These are phyloP conservation scores for Eucalyptus brandiana DNA, from an alignment of 345 rosid genomes.

Conservation along the genomic window DNA sequence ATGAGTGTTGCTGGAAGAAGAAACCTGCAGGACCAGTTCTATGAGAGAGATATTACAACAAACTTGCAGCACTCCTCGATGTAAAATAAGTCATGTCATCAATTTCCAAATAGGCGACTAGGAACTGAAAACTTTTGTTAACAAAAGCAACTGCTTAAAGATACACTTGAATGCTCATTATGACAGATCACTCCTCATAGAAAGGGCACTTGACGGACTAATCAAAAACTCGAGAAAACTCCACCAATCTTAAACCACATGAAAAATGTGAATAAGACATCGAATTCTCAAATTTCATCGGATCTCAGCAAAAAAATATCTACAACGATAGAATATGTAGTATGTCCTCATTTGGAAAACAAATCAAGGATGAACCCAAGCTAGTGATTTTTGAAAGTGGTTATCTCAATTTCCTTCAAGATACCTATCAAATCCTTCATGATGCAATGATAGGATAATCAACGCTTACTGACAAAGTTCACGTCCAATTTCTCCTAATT, in stretches of 20 bases:
- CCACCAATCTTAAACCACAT: neutral
- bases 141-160: neutral
- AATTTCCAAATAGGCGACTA: neutral
- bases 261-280: neutral
- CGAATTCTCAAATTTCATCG: neutral
- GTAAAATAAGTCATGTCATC: neutral
- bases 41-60: neutral
- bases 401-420: neutral
- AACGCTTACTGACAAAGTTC: neutral
- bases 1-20: slow-evolving; percentile 95
- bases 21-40: slow-evolving; percentile 45
- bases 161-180: neutral
- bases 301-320: neutral
- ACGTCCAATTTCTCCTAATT: neutral
- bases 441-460: neutral
- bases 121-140: neutral
- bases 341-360: neutral
- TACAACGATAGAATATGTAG: neutral
- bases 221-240: neutral
- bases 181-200: neutral
- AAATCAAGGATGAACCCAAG: neutral
- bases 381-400: neutral
- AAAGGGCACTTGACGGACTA: neutral
- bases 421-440: neutral
- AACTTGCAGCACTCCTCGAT: neutral